Percentiles rank a stretch among this genome's conserved stretches.
These are phyloP conservation scores for Letharia columbiana DNA, from an alignment of 495 filamentous ascomycete species.

Conservation along the genomic window DNA sequence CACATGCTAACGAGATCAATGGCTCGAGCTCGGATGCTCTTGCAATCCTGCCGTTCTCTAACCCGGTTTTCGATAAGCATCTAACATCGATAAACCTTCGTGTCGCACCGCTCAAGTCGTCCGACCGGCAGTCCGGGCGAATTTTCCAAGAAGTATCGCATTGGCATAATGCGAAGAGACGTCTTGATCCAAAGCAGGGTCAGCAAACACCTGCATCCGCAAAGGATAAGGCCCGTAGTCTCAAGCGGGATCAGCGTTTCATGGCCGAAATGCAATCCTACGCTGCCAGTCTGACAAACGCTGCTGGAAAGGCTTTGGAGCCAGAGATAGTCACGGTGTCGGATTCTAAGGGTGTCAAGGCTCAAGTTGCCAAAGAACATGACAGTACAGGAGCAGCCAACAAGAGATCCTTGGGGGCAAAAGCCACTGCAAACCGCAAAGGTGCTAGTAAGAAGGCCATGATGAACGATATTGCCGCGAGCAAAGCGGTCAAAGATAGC, in stretches of 20 bases:
- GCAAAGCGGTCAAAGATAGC: conserved; percentile 34
- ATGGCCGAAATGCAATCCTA: conserved; percentile 59
- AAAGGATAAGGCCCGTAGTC: conserved; percentile 28
- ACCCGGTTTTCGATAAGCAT: conserved; percentile 50
- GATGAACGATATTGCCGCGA: conserved; percentile 23
- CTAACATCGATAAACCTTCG: conserved; percentile 45
- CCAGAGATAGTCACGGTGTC: conserved; percentile 50
- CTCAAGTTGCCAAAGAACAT: conserved; percentile 14
- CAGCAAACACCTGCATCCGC: conserved; percentile 18
- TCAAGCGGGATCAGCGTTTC: conserved; percentile 42
- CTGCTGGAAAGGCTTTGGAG: conserved; percentile 52
- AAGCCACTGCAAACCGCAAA: conserved; percentile 20
- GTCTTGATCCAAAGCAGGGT: conserved; percentile 36
- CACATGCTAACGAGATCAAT: conserved; percentile 6
- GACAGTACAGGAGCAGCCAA: conserved; percentile 23
- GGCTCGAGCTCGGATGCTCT: conserved; percentile 23
- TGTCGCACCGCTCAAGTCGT: conserved; percentile 25
- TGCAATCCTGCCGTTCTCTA: conserved; percentile 52
- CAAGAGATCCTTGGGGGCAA: conserved; percentile 26
- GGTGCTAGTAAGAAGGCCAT: conserved; percentile 25
- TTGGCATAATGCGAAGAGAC: conserved; percentile 54
- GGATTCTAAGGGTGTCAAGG: conserved; percentile 15
- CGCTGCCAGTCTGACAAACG: conserved; percentile 60
- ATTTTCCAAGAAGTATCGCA: conserved; percentile 53
- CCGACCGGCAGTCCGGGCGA: conserved; percentile 20